phyloP scores from a whole-genome alignment of 371 early-diverging fungal species.

The Enteropsectra breve region DNA sequence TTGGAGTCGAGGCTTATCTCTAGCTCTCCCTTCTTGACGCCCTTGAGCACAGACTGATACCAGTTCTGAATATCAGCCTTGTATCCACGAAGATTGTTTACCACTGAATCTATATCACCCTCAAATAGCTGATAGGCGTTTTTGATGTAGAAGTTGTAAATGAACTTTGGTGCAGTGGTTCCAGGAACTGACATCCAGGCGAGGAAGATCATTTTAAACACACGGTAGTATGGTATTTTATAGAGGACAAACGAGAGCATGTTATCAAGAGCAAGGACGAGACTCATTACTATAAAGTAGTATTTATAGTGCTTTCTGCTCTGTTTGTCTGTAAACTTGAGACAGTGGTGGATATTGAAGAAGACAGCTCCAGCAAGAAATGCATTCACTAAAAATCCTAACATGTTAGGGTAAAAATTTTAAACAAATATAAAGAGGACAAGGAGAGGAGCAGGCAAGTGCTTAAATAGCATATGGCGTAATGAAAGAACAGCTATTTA shows the following conservation, averaged over 20 bases:
- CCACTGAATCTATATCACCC: slow-evolving; percentile 26
- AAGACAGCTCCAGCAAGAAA: slow-evolving; percentile 21
- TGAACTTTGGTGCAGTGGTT: slow-evolving; percentile 40
- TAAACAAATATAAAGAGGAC: too few species aligned
- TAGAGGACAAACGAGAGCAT: slow-evolving; percentile 35
- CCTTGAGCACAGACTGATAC: slow-evolving; percentile 12
- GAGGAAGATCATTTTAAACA: slow-evolving; percentile 32
- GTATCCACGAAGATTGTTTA: slow-evolving; percentile 24
- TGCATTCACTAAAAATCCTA: slow-evolving; percentile 29
- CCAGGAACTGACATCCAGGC: slow-evolving; percentile 41
- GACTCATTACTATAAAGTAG: slow-evolving; percentile 41
- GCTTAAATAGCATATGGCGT: too few species aligned
- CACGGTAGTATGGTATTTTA: slow-evolving; percentile 43
- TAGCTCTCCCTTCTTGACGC: slow-evolving; percentile 7
- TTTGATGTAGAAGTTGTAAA: slow-evolving; percentile 47
- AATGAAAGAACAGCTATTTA: too few species aligned
- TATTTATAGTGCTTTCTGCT: slow-evolving; percentile 28
- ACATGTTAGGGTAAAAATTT: slow-evolving; percentile 36
- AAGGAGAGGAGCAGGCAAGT: too few species aligned
- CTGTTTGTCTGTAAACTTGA: slow-evolving; percentile 31
- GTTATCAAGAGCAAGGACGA: slow-evolving; percentile 45
- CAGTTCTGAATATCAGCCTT: slow-evolving; percentile 1
- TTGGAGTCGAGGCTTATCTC: not conserved
- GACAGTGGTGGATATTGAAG: slow-evolving; percentile 37
- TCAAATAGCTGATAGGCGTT: slow-evolving; percentile 32